These are phyloP conservation scores for Sphaceloma murrayae DNA, from an alignment of 2,329 filamentous ascomycete genomes.

Conservation along the genomic window DNA sequence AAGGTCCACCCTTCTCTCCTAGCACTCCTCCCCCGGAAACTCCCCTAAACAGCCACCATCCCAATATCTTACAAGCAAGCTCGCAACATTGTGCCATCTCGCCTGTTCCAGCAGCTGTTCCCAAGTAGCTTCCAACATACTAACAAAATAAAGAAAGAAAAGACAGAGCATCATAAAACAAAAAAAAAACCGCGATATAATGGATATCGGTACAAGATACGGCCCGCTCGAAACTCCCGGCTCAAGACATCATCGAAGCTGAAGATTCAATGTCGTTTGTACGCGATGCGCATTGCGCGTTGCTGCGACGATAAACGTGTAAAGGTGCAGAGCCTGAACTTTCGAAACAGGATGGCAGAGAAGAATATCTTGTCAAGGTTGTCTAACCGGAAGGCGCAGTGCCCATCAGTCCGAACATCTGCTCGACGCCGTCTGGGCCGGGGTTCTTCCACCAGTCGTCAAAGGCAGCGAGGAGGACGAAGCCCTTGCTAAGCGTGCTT, in stretches of 20 bases:
- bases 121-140: background rate
- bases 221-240: slow-evolving; percentile 5
- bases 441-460: slow-evolving; percentile 69
- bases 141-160: background rate
- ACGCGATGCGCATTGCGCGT: slow-evolving; percentile 8
- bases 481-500: slow-evolving; percentile 45
- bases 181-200: background rate
- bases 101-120: slow-evolving; percentile 7
- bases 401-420: slow-evolving; percentile 55
- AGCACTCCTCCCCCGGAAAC: too few species aligned
- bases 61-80: slow-evolving; percentile 8
- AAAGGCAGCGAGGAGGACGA: slow-evolving; percentile 70
- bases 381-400: slow-evolving; percentile 5
- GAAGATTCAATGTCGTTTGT: slow-evolving; percentile 13
- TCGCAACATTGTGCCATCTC: slow-evolving; percentile 4
- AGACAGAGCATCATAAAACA: slow-evolving; percentile 1
- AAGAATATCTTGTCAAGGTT: background rate
- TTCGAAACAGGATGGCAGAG: background rate
- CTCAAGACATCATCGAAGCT: slow-evolving; percentile 10
- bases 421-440: slow-evolving; percentile 60
- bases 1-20: background rate
- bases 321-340: slow-evolving; percentile 1
- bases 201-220: slow-evolving; percentile 1
- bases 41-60: background rate
- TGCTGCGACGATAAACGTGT: slow-evolving; percentile 10